A percentile compares a stretch with the other conserved stretches of the same genome.
Evolutionary conservation across 208 protist species (phyloP).

Genomic region (Wallacemonas collosoma): DNA sequence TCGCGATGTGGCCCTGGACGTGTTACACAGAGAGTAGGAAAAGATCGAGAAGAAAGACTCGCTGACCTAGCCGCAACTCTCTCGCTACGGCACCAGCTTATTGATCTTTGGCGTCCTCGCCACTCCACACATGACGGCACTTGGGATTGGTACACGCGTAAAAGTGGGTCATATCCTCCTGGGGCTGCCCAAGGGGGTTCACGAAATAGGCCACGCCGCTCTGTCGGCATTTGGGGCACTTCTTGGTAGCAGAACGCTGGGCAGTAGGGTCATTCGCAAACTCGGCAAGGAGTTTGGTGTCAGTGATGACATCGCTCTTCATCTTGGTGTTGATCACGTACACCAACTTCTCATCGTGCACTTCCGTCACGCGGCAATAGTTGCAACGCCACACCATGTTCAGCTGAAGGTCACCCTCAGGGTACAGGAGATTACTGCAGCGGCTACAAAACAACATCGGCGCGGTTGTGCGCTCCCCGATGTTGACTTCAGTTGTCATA

Average conservation of each 20-base stretch:
- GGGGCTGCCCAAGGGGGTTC: constrained; percentile 85
- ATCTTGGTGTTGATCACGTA: constrained; percentile 90
- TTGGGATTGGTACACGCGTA: constrained; percentile 85
- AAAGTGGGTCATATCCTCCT: constrained; percentile 92
- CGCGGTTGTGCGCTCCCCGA: constrained; percentile 57
- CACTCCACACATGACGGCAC: constrained; percentile 88
- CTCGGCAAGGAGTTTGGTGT: constrained; percentile 81
- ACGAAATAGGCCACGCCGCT: constrained; percentile 87
- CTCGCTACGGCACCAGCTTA: constrained; percentile 28
- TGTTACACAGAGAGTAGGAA: too few relatives aligned
- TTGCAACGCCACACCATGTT: constrained; percentile 86
- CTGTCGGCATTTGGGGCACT: constrained; percentile 65
- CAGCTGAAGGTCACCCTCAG: constrained; percentile 57
- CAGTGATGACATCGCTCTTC: constrained; percentile 73
- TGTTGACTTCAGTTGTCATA: constrained; percentile 14
- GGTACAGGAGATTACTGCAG: constrained; percentile 91
- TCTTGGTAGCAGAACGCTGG: constrained; percentile 79
- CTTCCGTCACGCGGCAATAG: constrained; percentile 81
- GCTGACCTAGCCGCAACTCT: constrained; percentile 1
- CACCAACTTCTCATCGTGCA: constrained; percentile 84
- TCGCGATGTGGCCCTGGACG: too few relatives aligned
- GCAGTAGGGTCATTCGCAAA: constrained; percentile 90
- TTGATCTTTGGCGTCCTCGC: constrained; percentile 52
- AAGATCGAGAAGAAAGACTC: too few relatives aligned
- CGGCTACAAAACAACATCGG: constrained; percentile 88